phyloP scores from a whole-genome alignment of 2,329 filamentous ascomycete species.

The Aspergillus unguis region DNA sequence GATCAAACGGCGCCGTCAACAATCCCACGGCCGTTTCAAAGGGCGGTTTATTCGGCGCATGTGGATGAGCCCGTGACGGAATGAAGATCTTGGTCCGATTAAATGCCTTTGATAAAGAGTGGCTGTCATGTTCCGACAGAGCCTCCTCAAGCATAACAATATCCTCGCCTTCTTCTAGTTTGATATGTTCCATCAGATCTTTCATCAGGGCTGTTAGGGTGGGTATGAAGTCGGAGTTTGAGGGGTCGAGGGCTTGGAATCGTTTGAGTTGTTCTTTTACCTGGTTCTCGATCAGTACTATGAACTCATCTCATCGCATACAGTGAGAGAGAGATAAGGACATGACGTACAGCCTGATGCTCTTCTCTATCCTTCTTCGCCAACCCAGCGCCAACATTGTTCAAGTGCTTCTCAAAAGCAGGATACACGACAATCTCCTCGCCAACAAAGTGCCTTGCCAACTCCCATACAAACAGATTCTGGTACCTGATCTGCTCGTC shows the following conservation, averaged over 20 bases:
- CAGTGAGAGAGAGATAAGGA: no score
- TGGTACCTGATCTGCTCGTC: slow-evolving; percentile 46
- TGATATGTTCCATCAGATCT: slow-evolving; percentile 45
- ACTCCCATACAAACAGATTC: slow-evolving; percentile 51
- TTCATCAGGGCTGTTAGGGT: slow-evolving; percentile 44
- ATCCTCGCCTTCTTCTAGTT: slow-evolving; percentile 50
- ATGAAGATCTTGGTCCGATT: slow-evolving; percentile 52
- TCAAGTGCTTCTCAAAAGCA: slow-evolving; percentile 49
- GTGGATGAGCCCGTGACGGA: slow-evolving; percentile 50
- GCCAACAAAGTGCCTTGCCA: slow-evolving; percentile 48
- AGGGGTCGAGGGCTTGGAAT: slow-evolving; percentile 46
- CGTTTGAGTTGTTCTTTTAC: slow-evolving; percentile 49
- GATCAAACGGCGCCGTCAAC: slow-evolving; percentile 55
- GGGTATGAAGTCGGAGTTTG: slow-evolving; percentile 39
- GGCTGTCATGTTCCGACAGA: slow-evolving; percentile 32
- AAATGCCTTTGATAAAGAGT: slow-evolving; percentile 44
- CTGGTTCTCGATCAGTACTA: slow-evolving; percentile 29
- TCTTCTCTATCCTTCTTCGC: slow-evolving; percentile 47
- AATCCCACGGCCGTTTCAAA: slow-evolving; percentile 56
- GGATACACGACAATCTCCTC: slow-evolving; percentile 54
- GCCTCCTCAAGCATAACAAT: slow-evolving; percentile 47
- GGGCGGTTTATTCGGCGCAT: slow-evolving; percentile 49
- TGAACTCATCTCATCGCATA: background rate
- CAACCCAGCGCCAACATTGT: slow-evolving; percentile 36
- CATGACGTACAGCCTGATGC: slow-evolving; percentile 33